Percentiles rank a stretch among this genome's conserved stretches.
These are phyloP conservation scores for Oropetium thomaeum DNA, from an alignment of 176 grass and related monocot species.

Conservation along the genomic window DNA sequence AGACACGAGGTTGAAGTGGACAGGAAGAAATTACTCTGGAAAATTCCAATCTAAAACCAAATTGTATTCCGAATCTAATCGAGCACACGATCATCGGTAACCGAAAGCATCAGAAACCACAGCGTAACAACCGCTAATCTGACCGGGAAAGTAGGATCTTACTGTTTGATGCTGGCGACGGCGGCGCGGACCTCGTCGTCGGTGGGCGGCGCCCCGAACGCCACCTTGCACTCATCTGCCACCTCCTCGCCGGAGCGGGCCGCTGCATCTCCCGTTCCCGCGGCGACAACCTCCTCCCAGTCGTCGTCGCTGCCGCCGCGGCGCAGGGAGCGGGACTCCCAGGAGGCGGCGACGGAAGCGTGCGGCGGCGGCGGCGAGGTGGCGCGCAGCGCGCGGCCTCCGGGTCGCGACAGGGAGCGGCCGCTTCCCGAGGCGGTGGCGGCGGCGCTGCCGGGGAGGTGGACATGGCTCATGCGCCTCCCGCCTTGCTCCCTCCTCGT, in stretches of 20 bases:
- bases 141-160: slow-evolving; percentile 11
- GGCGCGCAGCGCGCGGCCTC: background rate
- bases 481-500: background rate
- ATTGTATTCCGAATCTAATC: background rate
- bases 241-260: background rate
- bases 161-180: slow-evolving; percentile 71
- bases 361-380: slow-evolving; percentile 30
- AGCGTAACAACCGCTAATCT: background rate
- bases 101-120: background rate
- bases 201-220: slow-evolving; percentile 50
- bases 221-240: slow-evolving; percentile 2
- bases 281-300: slow-evolving; percentile 40
- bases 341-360: slow-evolving; percentile 13
- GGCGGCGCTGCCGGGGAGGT: slow-evolving; percentile 25
- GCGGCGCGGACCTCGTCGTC: slow-evolving; percentile 67
- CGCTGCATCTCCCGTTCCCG: background rate
- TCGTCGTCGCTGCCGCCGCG: slow-evolving; percentile 31
- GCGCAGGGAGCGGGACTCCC: slow-evolving; percentile 22
- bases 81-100: background rate
- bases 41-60: slow-evolving; percentile 5
- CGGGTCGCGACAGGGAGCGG: background rate
- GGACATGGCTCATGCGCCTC: slow-evolving; percentile 33
- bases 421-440: background rate
- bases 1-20: background rate
- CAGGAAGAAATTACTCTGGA: background rate